These are phyloP conservation scores for Pythium dissimile DNA, from an alignment of 352 stramenopile species.

Conservation along the genomic window DNA sequence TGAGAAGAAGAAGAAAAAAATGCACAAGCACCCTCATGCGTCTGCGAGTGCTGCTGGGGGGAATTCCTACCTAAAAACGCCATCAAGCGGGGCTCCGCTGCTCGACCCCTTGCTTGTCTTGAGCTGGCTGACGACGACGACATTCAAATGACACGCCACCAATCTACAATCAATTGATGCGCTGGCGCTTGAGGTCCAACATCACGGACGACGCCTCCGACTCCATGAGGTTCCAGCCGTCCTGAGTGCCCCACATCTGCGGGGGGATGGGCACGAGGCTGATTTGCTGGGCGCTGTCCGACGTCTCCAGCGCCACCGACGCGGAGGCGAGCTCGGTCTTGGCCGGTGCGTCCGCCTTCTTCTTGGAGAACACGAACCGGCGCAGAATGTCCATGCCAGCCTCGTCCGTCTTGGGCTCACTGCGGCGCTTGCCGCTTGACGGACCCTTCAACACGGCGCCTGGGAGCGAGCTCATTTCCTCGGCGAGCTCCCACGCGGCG, in stretches of 20 bases:
- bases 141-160: constrained; percentile 4
- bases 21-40: constrained; percentile 5
- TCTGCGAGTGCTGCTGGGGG: not conserved
- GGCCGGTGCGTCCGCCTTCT: constrained; percentile 21
- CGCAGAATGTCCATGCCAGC: constrained; percentile 80
- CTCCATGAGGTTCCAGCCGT: constrained; percentile 30
- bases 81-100: not conserved
- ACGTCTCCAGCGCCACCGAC: constrained; percentile 7
- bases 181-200: constrained; percentile 36
- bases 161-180: constrained; percentile 30
- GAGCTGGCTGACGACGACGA: constrained; percentile 6
- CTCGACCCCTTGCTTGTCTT: not conserved
- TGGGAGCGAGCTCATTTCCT: constrained; percentile 76
- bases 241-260: constrained; percentile 17
- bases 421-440: constrained; percentile 70
- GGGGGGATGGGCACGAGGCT: constrained; percentile 1
- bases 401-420: constrained; percentile 82
- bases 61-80: constrained; percentile 8
- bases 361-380: constrained; percentile 83
- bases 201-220: constrained; percentile 32
- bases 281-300: not conserved
- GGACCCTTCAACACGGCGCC: constrained; percentile 71
- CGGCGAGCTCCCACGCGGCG: constrained; percentile 71
- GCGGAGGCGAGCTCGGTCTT: constrained; percentile 11
- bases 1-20: constrained; percentile 5